Percentiles rank a stretch among this genome's conserved stretches.
phyloP scores from a whole-genome alignment of 2,329 filamentous ascomycete species.

The Penicillium nordicum region DNA sequence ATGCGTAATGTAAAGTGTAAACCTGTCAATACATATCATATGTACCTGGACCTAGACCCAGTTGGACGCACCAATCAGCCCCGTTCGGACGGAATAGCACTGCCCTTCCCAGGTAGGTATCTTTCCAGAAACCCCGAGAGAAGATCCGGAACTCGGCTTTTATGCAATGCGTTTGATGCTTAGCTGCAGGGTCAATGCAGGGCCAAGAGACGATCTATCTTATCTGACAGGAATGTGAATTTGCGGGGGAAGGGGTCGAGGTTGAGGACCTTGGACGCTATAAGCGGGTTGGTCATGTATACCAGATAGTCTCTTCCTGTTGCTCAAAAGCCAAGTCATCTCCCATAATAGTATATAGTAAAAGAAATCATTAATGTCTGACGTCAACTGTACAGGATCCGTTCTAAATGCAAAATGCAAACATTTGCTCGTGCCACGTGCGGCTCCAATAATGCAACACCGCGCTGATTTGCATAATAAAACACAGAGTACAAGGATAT shows the following conservation, averaged over 20 bases:
- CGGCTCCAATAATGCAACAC: conserved; percentile 1
- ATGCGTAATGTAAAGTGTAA: conserved; percentile 2
- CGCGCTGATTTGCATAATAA: conserved; percentile 4
- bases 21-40: background rate
- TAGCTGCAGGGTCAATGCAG: background rate
- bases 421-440: conserved; percentile 7
- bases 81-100: background rate
- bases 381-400: conserved; percentile 19
- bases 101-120: background rate
- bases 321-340: background rate
- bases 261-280: background rate
- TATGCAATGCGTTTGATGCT: background rate
- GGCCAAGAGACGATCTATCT: background rate
- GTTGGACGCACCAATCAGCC: background rate
- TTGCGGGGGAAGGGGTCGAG: background rate
- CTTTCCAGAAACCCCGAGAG: background rate
- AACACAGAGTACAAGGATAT: conserved; percentile 6
- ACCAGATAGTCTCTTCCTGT: background rate
- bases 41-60: background rate
- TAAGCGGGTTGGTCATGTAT: background rate
- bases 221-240: conserved; percentile 1
- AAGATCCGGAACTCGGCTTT: background rate
- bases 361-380: conserved; percentile 16
- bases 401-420: conserved; percentile 15
- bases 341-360: background rate